Conservation (phyloP, 208 protist species). For the Acanthamoeba healyi region DNA sequence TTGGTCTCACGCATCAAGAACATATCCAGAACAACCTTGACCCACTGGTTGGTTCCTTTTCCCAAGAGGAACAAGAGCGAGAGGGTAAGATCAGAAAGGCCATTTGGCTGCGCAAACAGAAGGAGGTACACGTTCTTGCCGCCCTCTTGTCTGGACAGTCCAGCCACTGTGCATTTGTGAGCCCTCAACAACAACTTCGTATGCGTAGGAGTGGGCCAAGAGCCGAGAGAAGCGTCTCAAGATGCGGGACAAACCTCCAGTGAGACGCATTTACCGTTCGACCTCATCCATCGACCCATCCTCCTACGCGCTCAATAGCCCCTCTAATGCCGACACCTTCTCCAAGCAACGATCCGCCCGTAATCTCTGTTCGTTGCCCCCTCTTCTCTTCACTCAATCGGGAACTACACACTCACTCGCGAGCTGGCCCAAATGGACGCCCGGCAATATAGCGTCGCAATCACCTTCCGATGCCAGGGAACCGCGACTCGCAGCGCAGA, state of each 20-base stretch:
- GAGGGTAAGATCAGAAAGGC: constrained; percentile 10
- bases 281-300: not conserved
- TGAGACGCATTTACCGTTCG: not conserved
- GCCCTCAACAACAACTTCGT: no score
- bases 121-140: not conserved
- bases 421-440: not conserved
- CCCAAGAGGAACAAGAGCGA: not conserved
- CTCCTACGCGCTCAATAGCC: not conserved
- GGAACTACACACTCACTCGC: no score
- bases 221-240: constrained; percentile 17
- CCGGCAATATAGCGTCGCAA: not conserved
- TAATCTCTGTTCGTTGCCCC: not conserved
- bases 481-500: not conserved
- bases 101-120: not conserved
- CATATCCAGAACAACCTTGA: not conserved
- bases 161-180: no score
- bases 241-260: not conserved
- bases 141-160: no score
- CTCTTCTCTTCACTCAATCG: no score
- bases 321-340: not conserved
- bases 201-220: constrained; percentile 3
- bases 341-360: not conserved
- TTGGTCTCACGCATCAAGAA: not conserved
- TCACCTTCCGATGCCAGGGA: not conserved
- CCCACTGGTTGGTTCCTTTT: not conserved